phyloP scores from a whole-genome alignment of 176 grass and related monocot genomes.

The Avena eriantha region DNA sequence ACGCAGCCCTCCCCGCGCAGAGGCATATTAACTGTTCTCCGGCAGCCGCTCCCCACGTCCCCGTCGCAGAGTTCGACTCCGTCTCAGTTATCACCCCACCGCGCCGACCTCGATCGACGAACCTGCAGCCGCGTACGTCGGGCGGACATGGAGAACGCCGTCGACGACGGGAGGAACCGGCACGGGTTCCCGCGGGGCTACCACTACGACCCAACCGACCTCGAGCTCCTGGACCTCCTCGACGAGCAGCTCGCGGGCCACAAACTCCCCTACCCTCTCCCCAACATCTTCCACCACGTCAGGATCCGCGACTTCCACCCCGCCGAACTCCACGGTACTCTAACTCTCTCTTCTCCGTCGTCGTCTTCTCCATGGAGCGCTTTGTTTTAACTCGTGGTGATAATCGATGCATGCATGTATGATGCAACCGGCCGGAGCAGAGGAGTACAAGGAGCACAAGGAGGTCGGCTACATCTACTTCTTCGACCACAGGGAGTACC shows the following conservation, averaged over 20 bases:
- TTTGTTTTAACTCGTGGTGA: not conserved
- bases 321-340: slow-evolving; percentile 26
- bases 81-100: no score
- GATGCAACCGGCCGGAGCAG: not conserved
- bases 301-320: slow-evolving; percentile 35
- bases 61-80: no score
- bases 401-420: no score
- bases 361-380: no score
- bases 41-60: no score
- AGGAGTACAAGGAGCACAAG: not conserved
- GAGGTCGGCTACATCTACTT: slow-evolving; percentile 48
- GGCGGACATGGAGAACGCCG: not conserved
- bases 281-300: not conserved
- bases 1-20: no score
- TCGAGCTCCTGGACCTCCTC: slow-evolving; percentile 21
- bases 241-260: not conserved
- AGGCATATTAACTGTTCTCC: no score
- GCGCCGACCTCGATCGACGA: no score
- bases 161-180: slow-evolving; percentile 10
- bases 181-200: slow-evolving; percentile 33
- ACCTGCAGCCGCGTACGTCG: no score
- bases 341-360: not conserved
- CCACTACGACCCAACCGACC: not conserved
- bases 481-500: slow-evolving; percentile 21
- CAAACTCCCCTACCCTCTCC: not conserved